These are phyloP conservation scores for Ustilago vetiveriae DNA, from an alignment of 1,284 basidiomycete genomes.

Conservation along the genomic window DNA sequence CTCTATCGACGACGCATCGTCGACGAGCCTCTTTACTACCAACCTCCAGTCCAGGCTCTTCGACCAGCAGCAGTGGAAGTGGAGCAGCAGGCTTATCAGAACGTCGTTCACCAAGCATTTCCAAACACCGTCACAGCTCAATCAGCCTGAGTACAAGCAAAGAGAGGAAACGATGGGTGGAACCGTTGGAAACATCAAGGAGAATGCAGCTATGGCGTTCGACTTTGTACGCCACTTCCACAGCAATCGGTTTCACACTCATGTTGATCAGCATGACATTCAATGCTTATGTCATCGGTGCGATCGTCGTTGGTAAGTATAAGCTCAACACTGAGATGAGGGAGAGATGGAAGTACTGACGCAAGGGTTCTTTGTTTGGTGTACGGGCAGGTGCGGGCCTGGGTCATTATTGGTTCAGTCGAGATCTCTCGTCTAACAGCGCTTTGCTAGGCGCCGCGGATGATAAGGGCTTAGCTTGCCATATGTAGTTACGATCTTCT, in stretches of 20 bases:
- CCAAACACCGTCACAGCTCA: constrained; percentile 6
- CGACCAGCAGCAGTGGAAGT: not conserved
- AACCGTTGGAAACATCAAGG: constrained; percentile 3
- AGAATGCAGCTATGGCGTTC: constrained; percentile 22
- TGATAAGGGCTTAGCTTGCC: constrained; percentile 28
- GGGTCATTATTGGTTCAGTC: constrained; percentile 44
- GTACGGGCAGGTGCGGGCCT: constrained; percentile 23
- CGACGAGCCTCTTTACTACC: constrained; percentile 12
- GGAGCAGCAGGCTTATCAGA: not conserved
- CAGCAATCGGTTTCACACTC: constrained; percentile 44
- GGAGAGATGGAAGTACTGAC: no score
- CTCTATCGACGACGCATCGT: constrained; percentile 2
- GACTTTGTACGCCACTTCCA: constrained; percentile 34
- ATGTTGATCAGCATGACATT: constrained; percentile 62
- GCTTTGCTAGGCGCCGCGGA: not conserved
- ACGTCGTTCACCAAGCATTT: not conserved
- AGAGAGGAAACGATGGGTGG: constrained; percentile 8
- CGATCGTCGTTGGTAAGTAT: constrained; percentile 52
- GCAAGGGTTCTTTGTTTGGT: no score
- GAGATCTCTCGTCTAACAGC: not conserved
- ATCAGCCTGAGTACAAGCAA: not conserved
- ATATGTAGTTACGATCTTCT: no score
- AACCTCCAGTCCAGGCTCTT: not conserved
- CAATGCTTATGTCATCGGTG: constrained; percentile 50
- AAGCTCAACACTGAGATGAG: no score